phyloP scores from a whole-genome alignment of 805 yeast species.

The Debaryomyces maramus region DNA sequence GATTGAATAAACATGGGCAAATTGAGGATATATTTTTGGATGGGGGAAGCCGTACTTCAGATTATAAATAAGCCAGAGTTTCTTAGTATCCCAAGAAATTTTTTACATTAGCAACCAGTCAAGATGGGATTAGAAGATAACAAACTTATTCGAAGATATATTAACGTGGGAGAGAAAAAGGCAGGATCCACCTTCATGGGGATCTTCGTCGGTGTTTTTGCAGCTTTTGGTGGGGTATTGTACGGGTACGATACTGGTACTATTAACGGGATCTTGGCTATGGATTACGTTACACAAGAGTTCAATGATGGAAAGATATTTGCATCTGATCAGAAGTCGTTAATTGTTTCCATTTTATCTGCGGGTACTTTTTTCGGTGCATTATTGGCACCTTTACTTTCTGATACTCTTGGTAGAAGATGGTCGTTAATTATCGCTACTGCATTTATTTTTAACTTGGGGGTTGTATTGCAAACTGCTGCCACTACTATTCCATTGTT shows the following conservation, averaged over 20 bases:
- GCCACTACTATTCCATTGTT: slow-evolving; percentile 42
- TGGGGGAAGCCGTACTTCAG: too few relatives aligned
- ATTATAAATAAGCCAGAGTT: too few relatives aligned
- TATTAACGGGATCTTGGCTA: slow-evolving; percentile 67
- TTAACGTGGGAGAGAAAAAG: slow-evolving; percentile 47
- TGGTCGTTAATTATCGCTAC: slow-evolving; percentile 53
- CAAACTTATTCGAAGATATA: slow-evolving; percentile 29
- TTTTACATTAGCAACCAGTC: too few relatives aligned
- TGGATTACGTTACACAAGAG: slow-evolving; percentile 52
- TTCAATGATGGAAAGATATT: slow-evolving; percentile 37
- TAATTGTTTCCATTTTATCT: slow-evolving; percentile 58
- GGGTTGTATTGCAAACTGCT: slow-evolving; percentile 60
- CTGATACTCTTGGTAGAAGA: slow-evolving; percentile 63
- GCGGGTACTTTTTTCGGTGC: slow-evolving; percentile 76
- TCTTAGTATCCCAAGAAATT: too few relatives aligned
- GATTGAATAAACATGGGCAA: too few relatives aligned
- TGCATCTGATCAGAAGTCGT: slow-evolving; percentile 46
- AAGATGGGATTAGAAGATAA: slow-evolving; percentile 42
- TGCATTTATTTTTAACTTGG: slow-evolving; percentile 56
- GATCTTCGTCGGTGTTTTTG: slow-evolving; percentile 47
- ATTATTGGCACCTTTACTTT: slow-evolving; percentile 53
- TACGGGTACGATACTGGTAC: slow-evolving; percentile 83
- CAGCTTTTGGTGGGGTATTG: slow-evolving; percentile 76
- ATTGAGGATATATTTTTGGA: too few relatives aligned
- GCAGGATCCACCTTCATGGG: slow-evolving; percentile 46